phyloP scores from a whole-genome alignment of 495 filamentous ascomycete species.

The Pyrenula massariospora region DNA sequence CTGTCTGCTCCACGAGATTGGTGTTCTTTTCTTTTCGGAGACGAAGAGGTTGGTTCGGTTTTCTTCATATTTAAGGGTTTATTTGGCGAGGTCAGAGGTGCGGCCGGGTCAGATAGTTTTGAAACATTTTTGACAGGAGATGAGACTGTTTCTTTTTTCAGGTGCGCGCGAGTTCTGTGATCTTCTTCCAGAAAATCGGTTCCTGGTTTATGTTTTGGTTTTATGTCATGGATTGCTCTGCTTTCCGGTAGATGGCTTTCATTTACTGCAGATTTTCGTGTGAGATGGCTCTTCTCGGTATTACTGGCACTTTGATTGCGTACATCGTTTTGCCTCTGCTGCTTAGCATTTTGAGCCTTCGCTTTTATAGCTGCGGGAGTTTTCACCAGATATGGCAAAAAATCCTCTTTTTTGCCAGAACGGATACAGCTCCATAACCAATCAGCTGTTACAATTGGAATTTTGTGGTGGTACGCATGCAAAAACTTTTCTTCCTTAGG shows the following conservation, averaged over 20 bases:
- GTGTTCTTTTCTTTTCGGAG: not conserved
- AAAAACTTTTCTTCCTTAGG: slow-evolving; percentile 67
- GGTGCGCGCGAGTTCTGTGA: not conserved
- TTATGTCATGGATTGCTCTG: not conserved
- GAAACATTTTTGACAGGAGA: slow-evolving; percentile 1
- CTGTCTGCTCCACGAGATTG: not conserved
- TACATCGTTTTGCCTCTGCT: not conserved
- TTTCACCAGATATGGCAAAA: slow-evolving; percentile 18
- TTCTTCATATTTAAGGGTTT: not conserved
- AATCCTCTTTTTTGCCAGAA: slow-evolving; percentile 36
- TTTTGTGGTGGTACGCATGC: slow-evolving; percentile 56
- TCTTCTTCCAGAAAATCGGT: not conserved
- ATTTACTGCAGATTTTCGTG: not conserved
- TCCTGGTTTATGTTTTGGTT: not conserved
- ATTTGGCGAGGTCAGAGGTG: not conserved
- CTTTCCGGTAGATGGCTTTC: not conserved
- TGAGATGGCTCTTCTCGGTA: not conserved
- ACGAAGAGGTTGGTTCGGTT: not conserved
- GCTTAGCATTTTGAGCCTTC: not conserved
- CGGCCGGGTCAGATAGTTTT: not conserved
- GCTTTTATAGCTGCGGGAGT: not conserved
- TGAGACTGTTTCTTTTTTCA: not conserved
- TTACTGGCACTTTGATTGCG: not conserved
- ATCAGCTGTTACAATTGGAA: slow-evolving; percentile 63
- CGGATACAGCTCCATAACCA: slow-evolving; percentile 83